Base-by-base conservation (phyloP, 306 rosid species). In the Lupinus albus region DNA sequence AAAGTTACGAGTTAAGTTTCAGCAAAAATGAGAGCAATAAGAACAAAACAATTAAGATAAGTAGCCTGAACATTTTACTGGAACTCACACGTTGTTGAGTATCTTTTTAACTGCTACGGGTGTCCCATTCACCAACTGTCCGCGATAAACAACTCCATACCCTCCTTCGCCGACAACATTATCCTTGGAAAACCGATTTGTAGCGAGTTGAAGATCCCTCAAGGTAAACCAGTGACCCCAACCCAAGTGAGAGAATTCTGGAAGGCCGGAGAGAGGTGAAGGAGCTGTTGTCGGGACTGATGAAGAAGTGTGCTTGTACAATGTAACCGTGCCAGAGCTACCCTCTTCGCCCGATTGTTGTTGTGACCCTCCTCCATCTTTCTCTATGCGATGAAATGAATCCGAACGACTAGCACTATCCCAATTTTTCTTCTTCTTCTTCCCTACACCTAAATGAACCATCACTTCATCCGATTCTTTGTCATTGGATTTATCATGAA, bases 191-290 rank as follows among this genome's bases (percentile, higher is more conserved):
- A 92, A 92, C 5, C 87, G 85, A 55, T 78, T 87, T 4, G 98
- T 92, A 4, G 96, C 98, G 35, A 83, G 83, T 68, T 89, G 93
- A 69, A 92, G 95, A 79, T 92, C 98, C 75, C 98, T 81, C 63
- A 92, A 58, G 18, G 96, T 92, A 85, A 92, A 92, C 98, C 98
- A 92, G 72, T 92, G 96, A 56, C 98, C 98, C 98, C 98, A 92
- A 60, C 98, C 96, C 80, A 92, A 83, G 78, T 83, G 96, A 7
- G 98, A 89, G 76, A 92, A 87, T 39, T 92, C 96, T 8, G 96
- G 95, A 75, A 92, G 84, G 28, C 96, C 96, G 49, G 63, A 63
- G 12, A 92, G 74, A 28, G 96, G 98, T 39, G 98, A 92, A 56
- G 95, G 96, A 35, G 89, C 92, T n/a, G 91, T 76, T 25, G 86